Evolutionary conservation across 1,139 yeast species (phyloP), one percentile per base, ranked within the genome.

Genomic region (Candida anutae): DNA sequence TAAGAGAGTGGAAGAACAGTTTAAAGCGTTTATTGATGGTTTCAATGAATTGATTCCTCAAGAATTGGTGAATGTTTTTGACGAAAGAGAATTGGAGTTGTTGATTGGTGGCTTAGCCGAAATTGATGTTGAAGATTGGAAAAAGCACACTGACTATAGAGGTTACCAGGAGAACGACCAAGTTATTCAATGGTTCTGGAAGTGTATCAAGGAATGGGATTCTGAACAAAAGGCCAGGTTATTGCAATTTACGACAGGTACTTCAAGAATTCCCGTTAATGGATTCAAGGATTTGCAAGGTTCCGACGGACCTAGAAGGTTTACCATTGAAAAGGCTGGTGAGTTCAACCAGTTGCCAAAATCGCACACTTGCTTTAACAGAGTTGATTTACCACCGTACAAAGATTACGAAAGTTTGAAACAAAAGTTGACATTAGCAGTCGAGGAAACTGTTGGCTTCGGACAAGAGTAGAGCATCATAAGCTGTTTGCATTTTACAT

Each of bases 211-310:
- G 30, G 84, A 80, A 50, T 88, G 96, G 96, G 97, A 88, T 53
- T 75, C 88, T 29, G 98, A 90, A 58, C 96, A 88, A 55, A 83
- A 88, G 58, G 95, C 97, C 2, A 76, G 98, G 57, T 67, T 90
- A 49, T 66, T 90, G 46, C 98, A 93, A 59, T 90, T 90, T 52
- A 88, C 97, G 13, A 90, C 99, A 1, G 99, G 99, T 67, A 90
- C 98, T 2, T 85, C 96, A 15, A 82, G 99, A 63, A 88, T 93
- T 34, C 99, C 99, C 3, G 98, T 90, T 40, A 90, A 90, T 57
- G 99, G 99, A 23, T 90, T 90, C 67, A 90, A 90, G 58, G 99
- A 90, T 59, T 69, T 90, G 45, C 98, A 90, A 61, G 99, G 98
- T 39, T 82, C 95, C 13, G 98, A 90, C 60, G 98, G 98, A 34